A percentile compares a stretch with the other conserved stretches of the same genome.
Conservation (phyloP, 371 early-diverging fungal species). For the Massospora cicadina region DNA sequence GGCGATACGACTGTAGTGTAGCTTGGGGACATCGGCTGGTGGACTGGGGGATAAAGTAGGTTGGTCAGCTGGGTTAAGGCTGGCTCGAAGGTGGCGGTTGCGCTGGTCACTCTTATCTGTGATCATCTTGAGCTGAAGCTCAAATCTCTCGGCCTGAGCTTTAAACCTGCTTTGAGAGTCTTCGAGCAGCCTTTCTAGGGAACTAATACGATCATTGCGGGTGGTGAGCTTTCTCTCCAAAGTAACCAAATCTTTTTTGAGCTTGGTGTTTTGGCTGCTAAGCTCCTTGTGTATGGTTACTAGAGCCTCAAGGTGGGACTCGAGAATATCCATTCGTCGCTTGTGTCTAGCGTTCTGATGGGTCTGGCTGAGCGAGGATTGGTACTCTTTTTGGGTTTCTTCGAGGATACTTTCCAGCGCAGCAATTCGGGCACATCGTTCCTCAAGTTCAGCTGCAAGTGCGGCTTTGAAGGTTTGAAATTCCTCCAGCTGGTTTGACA, state of each 20-base stretch:
- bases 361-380: slow-evolving; percentile 51
- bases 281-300: slow-evolving; percentile 78
- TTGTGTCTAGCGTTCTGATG: slow-evolving; percentile 49
- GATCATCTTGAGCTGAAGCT: not conserved
- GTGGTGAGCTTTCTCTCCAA: slow-evolving; percentile 79
- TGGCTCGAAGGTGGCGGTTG: not conserved
- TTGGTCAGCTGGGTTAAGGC: not conserved
- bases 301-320: slow-evolving; percentile 85
- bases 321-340: slow-evolving; percentile 86
- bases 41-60: not conserved
- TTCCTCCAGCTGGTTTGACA: slow-evolving; percentile 4
- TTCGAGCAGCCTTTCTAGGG: slow-evolving; percentile 63
- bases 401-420: slow-evolving; percentile 90
- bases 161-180: slow-evolving; percentile 53
- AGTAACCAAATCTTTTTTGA: slow-evolving; percentile 81
- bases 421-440: slow-evolving; percentile 22
- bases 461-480: slow-evolving; percentile 1
- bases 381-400: slow-evolving; percentile 77
- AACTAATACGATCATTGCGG: slow-evolving; percentile 82
- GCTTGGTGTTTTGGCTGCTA: slow-evolving; percentile 77
- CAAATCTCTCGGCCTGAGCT: slow-evolving; percentile 53
- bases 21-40: slow-evolving; percentile 19
- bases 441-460: not conserved
- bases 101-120: slow-evolving; percentile 21
- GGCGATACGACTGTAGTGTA: slow-evolving; percentile 61